A percentile compares a stretch with the other conserved stretches of the same genome.
phyloP scores from a whole-genome alignment of 768 basidiomycete species.

The Suillus decipiens region DNA sequence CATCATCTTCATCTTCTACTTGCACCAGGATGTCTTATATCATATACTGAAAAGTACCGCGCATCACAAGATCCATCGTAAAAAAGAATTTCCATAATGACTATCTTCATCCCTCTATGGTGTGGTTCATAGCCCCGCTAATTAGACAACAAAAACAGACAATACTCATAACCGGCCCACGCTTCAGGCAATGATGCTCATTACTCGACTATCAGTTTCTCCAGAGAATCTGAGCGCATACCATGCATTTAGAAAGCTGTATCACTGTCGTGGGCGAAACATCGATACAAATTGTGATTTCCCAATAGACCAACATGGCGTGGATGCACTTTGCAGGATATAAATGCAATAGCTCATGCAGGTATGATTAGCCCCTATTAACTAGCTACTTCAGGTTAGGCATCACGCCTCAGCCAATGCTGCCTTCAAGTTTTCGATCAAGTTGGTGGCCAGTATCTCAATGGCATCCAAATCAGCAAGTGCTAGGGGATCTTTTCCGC shows the following conservation, averaged over 20 bases:
- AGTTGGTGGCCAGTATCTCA: slow-evolving; percentile 2
- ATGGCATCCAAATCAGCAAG: slow-evolving; percentile 18
- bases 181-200: neutral
- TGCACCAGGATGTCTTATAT: neutral
- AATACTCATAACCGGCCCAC: neutral
- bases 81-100: neutral
- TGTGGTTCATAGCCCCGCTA: neutral
- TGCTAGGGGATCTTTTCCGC: slow-evolving; percentile 14
- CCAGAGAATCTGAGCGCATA: neutral
- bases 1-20: neutral
- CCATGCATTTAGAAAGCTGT: neutral
- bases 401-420: neutral
- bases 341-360: neutral
- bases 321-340: neutral
- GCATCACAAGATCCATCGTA: neutral
- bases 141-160: neutral
- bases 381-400: slow-evolving; percentile 3
- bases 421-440: neutral
- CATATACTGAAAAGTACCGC: neutral
- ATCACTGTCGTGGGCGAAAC: neutral
- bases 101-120: neutral
- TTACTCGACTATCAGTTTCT: neutral
- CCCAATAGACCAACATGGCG: neutral
- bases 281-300: neutral
- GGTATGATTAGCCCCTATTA: neutral